Conservation (phyloP, 805 yeast species). For the Candida ficus region DNA sequence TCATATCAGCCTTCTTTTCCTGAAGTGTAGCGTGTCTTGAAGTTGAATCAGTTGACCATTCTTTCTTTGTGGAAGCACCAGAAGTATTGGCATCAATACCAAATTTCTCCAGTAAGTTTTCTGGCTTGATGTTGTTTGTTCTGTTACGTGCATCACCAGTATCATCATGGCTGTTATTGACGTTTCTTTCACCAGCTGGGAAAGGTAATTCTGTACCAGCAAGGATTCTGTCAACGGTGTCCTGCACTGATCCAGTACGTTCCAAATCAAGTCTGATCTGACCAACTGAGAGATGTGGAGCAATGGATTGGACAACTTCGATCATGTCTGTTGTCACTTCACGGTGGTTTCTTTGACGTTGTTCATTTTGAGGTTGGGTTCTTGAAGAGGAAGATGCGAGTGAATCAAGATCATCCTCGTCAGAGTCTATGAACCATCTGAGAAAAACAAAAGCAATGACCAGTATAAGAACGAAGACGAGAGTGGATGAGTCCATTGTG, state of each 20-base stretch:
- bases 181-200: slow-evolving; percentile 37
- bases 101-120: slow-evolving; percentile 38
- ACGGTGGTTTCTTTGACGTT: slow-evolving; percentile 28
- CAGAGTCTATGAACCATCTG: slow-evolving; percentile 62
- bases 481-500: slow-evolving; percentile 51
- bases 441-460: slow-evolving; percentile 52
- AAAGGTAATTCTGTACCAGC: slow-evolving; percentile 54
- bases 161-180: slow-evolving; percentile 11
- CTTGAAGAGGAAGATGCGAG: background rate
- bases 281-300: slow-evolving; percentile 62
- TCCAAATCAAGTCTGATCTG: slow-evolving; percentile 74
- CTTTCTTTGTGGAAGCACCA: slow-evolving; percentile 14
- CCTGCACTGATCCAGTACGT: slow-evolving; percentile 74
- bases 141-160: slow-evolving; percentile 18
- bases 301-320: slow-evolving; percentile 77
- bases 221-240: slow-evolving; percentile 69
- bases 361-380: background rate
- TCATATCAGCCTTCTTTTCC: slow-evolving; percentile 51
- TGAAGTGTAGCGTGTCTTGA: slow-evolving; percentile 40
- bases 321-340: slow-evolving; percentile 68
- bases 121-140: slow-evolving; percentile 21
- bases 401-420: slow-evolving; percentile 26
- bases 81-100: slow-evolving; percentile 26
- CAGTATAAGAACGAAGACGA: slow-evolving; percentile 43
- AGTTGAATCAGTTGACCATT: slow-evolving; percentile 39